A percentile compares a stretch with the other conserved stretches of the same genome.
These are phyloP conservation scores for Jamesozyma hellenica DNA, from an alignment of 805 yeast species.

Conservation along the genomic window DNA sequence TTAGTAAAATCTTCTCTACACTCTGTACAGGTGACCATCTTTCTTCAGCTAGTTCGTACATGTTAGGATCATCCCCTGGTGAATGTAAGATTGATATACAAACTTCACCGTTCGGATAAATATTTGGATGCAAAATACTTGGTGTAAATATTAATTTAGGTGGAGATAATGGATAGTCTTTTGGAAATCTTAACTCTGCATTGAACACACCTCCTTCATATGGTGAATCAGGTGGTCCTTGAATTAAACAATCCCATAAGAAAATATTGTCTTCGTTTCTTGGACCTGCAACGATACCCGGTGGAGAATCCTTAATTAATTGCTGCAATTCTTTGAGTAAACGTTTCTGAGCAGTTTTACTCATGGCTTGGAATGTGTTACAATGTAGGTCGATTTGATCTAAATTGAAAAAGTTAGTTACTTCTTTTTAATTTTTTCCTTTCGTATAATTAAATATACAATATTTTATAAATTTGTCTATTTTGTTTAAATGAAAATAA, in stretches of 20 bases:
- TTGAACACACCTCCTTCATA: constrained; percentile 85
- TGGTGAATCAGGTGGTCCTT: constrained; percentile 77
- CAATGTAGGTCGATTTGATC: too few relatives aligned
- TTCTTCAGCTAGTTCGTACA: constrained; percentile 91
- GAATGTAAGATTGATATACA: constrained; percentile 92
- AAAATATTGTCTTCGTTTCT: constrained; percentile 61
- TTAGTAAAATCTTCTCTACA: constrained; percentile 87
- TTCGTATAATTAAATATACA: too few relatives aligned
- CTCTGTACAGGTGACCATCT: constrained; percentile 98
- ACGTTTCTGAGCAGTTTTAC: constrained; percentile 71
- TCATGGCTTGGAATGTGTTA: too few relatives aligned
- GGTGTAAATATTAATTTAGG: constrained; percentile 70
- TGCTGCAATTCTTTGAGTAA: constrained; percentile 84
- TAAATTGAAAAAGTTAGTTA: not conserved
- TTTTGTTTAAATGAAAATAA: too few relatives aligned
- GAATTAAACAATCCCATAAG: constrained; percentile 74
- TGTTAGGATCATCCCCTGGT: constrained; percentile 95
- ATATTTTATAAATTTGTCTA: too few relatives aligned
- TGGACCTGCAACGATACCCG: constrained; percentile 94
- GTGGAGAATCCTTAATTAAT: constrained; percentile 77
- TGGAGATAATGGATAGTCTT: constrained; percentile 75
- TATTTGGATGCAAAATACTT: constrained; percentile 84
- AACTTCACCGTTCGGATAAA: constrained; percentile 89
- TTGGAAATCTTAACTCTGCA: constrained; percentile 61
- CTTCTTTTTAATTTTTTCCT: too few relatives aligned